These are phyloP conservation scores for Scalesia atractyloides DNA, from an alignment of 129 eudicot species.

Conservation along the genomic window DNA sequence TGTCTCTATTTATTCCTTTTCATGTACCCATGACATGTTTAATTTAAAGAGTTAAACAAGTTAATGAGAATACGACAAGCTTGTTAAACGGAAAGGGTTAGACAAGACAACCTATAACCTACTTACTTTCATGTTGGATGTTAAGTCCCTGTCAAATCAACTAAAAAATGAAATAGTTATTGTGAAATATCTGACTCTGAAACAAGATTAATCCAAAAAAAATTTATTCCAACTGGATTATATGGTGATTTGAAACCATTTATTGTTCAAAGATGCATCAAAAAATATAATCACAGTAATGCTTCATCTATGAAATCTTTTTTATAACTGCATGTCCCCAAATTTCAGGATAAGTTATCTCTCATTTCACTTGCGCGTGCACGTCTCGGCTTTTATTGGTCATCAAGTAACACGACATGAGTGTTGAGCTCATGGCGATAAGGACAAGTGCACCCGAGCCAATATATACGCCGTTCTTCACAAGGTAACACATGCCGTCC, in stretches of 20 bases:
- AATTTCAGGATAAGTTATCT: not conserved
- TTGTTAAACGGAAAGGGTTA: too few species aligned
- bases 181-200: not conserved
- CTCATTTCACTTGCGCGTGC: slow-evolving; percentile 31
- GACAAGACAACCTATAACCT: too few species aligned
- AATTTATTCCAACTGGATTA: not conserved
- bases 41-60: too few species aligned
- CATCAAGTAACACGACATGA: slow-evolving; percentile 28
- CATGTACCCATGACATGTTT: too few species aligned
- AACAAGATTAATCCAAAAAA: not conserved
- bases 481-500: slow-evolving; percentile 70
- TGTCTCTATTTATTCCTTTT: too few species aligned
- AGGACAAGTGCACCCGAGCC: slow-evolving; percentile 58
- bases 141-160: too few species aligned
- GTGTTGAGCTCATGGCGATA: slow-evolving; percentile 43
- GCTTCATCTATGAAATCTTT: not conserved
- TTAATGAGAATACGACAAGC: too few species aligned
- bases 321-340: not conserved
- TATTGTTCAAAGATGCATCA: not conserved
- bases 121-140: too few species aligned
- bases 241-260: not conserved
- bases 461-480: slow-evolving; percentile 64
- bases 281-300: not conserved
- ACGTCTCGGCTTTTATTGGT: slow-evolving; percentile 32
- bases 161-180: not conserved